phyloP scores from a whole-genome alignment of 2,329 filamentous ascomycete genomes.

The Fulvia fulva region DNA sequence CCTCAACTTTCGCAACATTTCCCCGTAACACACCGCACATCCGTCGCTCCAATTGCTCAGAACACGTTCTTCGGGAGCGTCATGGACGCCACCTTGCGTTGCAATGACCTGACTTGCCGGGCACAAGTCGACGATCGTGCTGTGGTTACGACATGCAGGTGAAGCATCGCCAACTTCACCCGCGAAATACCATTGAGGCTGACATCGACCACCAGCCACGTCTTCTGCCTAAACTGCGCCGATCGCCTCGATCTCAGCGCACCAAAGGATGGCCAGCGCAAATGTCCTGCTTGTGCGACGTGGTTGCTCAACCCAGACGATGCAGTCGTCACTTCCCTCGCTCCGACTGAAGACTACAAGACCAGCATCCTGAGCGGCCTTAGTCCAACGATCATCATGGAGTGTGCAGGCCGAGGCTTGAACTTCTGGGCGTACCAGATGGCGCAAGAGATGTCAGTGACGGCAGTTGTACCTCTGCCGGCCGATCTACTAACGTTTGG shows the following conservation, averaged over 20 bases:
- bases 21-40: background rate
- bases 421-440: conserved; percentile 86
- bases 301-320: conserved; percentile 69
- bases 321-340: conserved; percentile 66
- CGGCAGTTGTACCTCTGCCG: background rate
- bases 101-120: conserved; percentile 77
- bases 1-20: background rate
- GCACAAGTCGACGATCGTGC: conserved; percentile 64
- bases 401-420: conserved; percentile 74
- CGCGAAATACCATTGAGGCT: background rate
- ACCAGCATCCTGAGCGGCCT: conserved; percentile 79
- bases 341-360: conserved; percentile 84
- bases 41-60: background rate
- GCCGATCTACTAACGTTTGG: conserved; percentile 16
- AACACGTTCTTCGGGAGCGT: background rate
- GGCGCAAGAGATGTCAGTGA: conserved; percentile 70
- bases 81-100: conserved; percentile 74
- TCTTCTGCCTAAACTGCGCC: conserved; percentile 77
- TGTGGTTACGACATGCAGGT: conserved; percentile 88
- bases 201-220: conserved; percentile 58
- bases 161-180: conserved; percentile 21
- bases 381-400: conserved; percentile 76
- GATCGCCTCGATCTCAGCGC: conserved; percentile 58
- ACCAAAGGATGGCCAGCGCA: conserved; percentile 49
- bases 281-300: conserved; percentile 73